phyloP scores from a whole-genome alignment of 495 filamentous ascomycete species.

The Aspergillus avenaceus region DNA sequence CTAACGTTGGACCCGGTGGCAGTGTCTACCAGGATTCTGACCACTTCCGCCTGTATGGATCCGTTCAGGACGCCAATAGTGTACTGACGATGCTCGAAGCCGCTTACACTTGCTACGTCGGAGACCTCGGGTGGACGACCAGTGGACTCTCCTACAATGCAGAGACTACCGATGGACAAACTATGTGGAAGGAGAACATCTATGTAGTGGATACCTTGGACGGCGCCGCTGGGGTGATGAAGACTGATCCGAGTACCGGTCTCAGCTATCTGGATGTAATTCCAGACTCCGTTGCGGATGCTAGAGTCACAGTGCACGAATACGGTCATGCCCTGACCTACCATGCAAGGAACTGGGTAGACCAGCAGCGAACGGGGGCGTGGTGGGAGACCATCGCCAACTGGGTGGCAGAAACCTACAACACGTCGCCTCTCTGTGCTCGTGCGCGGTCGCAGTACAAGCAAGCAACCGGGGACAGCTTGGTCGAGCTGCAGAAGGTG shows the following conservation, averaged over 20 bases:
- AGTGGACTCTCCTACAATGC: conserved; percentile 5
- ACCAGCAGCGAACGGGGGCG: conserved; percentile 7
- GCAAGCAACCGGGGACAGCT: neutral
- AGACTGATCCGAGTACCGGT: conserved; percentile 2
- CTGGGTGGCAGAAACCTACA: conserved; percentile 9
- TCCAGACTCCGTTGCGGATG: neutral
- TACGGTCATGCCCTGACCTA: conserved; percentile 15
- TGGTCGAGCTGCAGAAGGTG: conserved; percentile 9
- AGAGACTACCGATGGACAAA: neutral
- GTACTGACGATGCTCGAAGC: conserved; percentile 10
- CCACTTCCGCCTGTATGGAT: conserved; percentile 9
- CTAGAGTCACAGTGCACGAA: conserved; percentile 9
- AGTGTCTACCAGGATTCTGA: conserved; percentile 10
- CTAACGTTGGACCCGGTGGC: conserved; percentile 5
- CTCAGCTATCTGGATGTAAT: conserved; percentile 10
- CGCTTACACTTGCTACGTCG: conserved; percentile 10
- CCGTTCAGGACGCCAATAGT: neutral
- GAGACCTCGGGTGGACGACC: conserved; percentile 5
- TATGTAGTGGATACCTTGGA: conserved; percentile 1
- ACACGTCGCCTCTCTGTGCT: conserved; percentile 5
- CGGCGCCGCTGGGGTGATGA: conserved; percentile 6
- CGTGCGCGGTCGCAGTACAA: neutral
- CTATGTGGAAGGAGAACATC: conserved; percentile 12
- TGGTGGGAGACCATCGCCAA: conserved; percentile 13
- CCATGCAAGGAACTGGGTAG: conserved; percentile 8